phyloP scores from a whole-genome alignment of 2,329 filamentous ascomycete species.

The Teratosphaeria pseudoeucalypti region DNA sequence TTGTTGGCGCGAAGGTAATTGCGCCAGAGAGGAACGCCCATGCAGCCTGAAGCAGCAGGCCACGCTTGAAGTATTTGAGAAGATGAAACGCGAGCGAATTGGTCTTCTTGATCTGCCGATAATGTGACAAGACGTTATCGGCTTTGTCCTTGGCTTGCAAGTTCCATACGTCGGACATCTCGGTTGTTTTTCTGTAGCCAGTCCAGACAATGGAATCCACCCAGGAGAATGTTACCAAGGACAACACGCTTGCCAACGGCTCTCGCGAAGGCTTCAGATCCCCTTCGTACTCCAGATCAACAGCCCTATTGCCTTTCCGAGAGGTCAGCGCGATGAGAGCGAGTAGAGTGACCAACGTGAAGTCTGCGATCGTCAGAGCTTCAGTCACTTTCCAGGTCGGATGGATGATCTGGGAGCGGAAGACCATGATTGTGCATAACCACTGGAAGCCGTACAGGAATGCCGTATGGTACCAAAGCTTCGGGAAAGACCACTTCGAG shows the following conservation, averaged over 20 bases:
- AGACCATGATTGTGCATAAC: constrained; percentile 63
- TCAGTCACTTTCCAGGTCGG: constrained; percentile 54
- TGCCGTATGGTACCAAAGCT: constrained; percentile 88
- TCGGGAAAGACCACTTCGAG: constrained; percentile 55
- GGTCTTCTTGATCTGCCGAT: constrained; percentile 76
- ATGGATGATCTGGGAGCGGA: constrained; percentile 78
- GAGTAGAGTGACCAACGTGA: constrained; percentile 62
- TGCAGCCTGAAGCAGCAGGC: constrained; percentile 63
- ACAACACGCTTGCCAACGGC: constrained; percentile 78
- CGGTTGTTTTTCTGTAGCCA: constrained; percentile 75
- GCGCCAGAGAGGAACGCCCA: constrained; percentile 73
- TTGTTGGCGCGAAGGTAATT: constrained; percentile 82
- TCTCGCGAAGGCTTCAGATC: constrained; percentile 79
- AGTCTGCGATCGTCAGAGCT: constrained; percentile 60
- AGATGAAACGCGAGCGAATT: constrained; percentile 69
- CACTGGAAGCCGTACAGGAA: constrained; percentile 74
- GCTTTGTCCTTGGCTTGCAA: constrained; percentile 81
- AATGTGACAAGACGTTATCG: constrained; percentile 65
- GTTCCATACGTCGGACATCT: constrained; percentile 86
- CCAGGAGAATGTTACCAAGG: constrained; percentile 81
- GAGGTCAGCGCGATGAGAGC: constrained; percentile 68
- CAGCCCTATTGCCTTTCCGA: constrained; percentile 82
- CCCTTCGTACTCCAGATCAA: constrained; percentile 80
- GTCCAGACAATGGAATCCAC: constrained; percentile 80
- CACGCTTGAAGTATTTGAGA: constrained; percentile 69